These are phyloP conservation scores for Tricholoma bakamatsutake DNA, from an alignment of 768 basidiomycete genomes.

Conservation along the genomic window DNA sequence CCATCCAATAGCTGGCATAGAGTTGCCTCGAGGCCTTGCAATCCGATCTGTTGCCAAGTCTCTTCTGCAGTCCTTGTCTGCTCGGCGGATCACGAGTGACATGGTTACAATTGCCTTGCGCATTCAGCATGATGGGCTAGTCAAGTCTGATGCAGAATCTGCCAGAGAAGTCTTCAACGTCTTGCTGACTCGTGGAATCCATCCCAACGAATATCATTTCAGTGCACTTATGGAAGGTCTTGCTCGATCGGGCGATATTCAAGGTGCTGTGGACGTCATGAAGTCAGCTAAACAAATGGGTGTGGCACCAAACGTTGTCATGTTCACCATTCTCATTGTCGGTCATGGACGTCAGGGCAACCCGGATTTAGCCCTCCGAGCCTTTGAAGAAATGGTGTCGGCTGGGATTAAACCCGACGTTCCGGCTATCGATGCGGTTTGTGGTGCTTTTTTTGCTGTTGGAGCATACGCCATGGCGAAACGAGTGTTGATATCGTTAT, in stretches of 20 bases:
- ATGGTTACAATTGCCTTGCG: constrained; percentile 53
- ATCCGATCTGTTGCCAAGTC: constrained; percentile 30
- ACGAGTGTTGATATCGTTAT: constrained; percentile 50
- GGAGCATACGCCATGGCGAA: constrained; percentile 48
- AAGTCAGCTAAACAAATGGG: constrained; percentile 42
- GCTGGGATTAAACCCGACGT: constrained; percentile 64
- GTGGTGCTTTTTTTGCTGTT: constrained; percentile 57
- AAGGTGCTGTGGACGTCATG: constrained; percentile 51
- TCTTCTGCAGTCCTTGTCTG: constrained; percentile 39
- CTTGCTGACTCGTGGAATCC: constrained; percentile 64
- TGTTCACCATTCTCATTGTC: constrained; percentile 74
- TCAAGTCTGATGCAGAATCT: constrained; percentile 42
- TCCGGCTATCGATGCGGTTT: constrained; percentile 63
- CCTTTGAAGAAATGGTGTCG: constrained; percentile 60
- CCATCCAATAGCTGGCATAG: constrained; percentile 47
- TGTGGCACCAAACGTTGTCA: constrained; percentile 52
- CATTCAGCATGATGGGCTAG: constrained; percentile 54
- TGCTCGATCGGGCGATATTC: constrained; percentile 50
- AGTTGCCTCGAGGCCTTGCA: constrained; percentile 24
- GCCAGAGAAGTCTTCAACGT: constrained; percentile 50
- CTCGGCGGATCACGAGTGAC: constrained; percentile 49
- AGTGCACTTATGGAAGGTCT: constrained; percentile 76
- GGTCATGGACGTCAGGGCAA: constrained; percentile 61
- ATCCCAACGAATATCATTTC: constrained; percentile 69
- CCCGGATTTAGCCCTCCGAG: constrained; percentile 43